Evolutionary conservation across 2,329 filamentous ascomycete genomes (phyloP).

Genomic region (Curvularia sp.): DNA sequence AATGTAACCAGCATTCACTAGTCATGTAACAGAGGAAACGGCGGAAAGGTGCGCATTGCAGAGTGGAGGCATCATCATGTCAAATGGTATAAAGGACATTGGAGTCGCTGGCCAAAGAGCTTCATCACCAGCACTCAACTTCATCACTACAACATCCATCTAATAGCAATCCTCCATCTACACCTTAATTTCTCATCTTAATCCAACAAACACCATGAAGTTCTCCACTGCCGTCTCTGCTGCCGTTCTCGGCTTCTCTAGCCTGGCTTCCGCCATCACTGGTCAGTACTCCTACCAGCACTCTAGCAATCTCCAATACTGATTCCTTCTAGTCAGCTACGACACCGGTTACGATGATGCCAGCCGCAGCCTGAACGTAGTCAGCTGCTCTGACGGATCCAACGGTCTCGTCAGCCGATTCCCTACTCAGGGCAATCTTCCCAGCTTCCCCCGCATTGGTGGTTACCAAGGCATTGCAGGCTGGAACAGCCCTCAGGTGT

Average conservation of each 20-base stretch:
- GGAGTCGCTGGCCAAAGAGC: constrained; percentile 16
- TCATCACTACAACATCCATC: constrained; percentile 4
- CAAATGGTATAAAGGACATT: constrained; percentile 38
- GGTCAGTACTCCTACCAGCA: not conserved
- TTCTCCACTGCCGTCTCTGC: constrained; percentile 38
- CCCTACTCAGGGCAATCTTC: constrained; percentile 57
- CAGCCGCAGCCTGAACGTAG: constrained; percentile 60
- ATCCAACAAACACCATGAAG: constrained; percentile 41
- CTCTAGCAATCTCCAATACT: not conserved
- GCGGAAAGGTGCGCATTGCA: constrained; percentile 24
- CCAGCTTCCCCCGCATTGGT: constrained; percentile 59
- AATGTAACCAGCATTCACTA: constrained; percentile 27
- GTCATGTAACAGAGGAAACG: not conserved
- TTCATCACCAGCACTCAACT: constrained; percentile 24
- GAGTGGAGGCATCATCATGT: constrained; percentile 21
- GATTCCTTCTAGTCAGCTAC: constrained; percentile 65
- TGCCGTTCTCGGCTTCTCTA: constrained; percentile 37
- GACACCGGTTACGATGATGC: constrained; percentile 74
- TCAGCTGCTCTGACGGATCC: constrained; percentile 72
- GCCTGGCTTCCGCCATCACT: constrained; percentile 45
- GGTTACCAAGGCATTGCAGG: constrained; percentile 57
- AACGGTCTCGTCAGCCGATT: constrained; percentile 72
- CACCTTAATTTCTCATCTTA: constrained; percentile 2
- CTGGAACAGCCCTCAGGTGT: constrained; percentile 51
- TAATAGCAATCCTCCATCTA: constrained; percentile 8